Percentiles rank a stretch among this genome's conserved stretches.
These are phyloP conservation scores for Thyridium curvatum DNA, from an alignment of 2,329 filamentous ascomycete species.

Conservation along the genomic window DNA sequence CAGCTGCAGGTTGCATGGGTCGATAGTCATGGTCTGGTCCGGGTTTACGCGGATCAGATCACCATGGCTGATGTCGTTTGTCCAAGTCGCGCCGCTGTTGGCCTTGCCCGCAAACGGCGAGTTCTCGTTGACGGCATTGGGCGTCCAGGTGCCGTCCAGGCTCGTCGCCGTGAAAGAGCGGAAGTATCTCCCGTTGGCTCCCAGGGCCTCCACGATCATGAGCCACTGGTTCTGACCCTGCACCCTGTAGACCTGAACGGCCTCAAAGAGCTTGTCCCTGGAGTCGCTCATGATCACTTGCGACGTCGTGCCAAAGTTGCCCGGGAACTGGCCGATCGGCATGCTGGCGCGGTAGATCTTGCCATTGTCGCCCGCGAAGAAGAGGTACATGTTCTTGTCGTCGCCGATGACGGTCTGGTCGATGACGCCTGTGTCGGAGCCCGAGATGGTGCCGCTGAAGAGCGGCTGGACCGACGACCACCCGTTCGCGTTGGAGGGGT, in stretches of 20 bases:
- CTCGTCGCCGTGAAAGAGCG: conserved; percentile 57
- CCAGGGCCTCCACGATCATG: conserved; percentile 62
- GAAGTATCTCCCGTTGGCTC: conserved; percentile 54
- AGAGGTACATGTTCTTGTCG: conserved; percentile 55
- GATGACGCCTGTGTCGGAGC: conserved; percentile 47
- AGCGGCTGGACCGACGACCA: conserved; percentile 50
- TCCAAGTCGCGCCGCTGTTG: conserved; percentile 60
- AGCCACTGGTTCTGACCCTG: conserved; percentile 50
- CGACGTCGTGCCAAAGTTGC: conserved; percentile 46
- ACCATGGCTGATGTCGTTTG: conserved; percentile 61
- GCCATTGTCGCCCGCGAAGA: conserved; percentile 63
- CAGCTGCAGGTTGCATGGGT: conserved; percentile 58
- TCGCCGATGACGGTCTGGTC: conserved; percentile 62
- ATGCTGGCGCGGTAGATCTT: conserved; percentile 59
- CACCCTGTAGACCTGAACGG: conserved; percentile 59
- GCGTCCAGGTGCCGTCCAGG: conserved; percentile 51
- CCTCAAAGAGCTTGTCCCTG: conserved; percentile 55
- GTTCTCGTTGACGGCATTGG: conserved; percentile 47
- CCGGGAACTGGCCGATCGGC: conserved; percentile 56
- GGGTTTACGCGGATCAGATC: conserved; percentile 49
- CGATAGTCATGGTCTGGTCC: conserved; percentile 57
- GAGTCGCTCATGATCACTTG: conserved; percentile 46
- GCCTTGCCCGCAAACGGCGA: conserved; percentile 61
- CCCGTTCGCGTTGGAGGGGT: conserved; percentile 50
- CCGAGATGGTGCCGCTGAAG: conserved; percentile 47